phyloP scores from a whole-genome alignment of 768 basidiomycete genomes.

The Tylopilus cervinicoccineus region DNA sequence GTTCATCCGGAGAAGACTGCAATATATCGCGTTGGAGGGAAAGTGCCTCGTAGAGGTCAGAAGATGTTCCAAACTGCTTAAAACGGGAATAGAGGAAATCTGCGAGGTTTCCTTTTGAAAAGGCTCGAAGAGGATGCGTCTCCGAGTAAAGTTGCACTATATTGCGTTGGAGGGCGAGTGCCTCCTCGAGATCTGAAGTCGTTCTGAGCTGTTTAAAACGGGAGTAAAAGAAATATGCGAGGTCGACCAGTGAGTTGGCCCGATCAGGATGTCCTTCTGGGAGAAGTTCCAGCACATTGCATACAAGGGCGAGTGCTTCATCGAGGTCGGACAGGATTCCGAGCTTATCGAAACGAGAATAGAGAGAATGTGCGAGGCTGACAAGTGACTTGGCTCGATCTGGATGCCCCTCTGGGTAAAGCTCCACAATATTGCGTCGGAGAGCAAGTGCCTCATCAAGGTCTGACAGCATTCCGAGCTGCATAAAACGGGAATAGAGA shows the following conservation, averaged over 20 bases:
- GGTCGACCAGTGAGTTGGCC: background rate
- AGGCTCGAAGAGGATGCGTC: background rate
- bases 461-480: background rate
- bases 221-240: too few species aligned
- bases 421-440: background rate
- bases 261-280: background rate
- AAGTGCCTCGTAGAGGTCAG: background rate
- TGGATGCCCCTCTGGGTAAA: slow-evolving; percentile 1
- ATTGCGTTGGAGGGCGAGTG: background rate
- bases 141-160: background rate
- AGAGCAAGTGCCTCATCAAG: slow-evolving; percentile 3
- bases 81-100: background rate
- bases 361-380: background rate
- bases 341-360: background rate
- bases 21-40: background rate
- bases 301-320: background rate
- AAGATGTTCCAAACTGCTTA: background rate
- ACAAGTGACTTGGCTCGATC: background rate
- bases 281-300: background rate
- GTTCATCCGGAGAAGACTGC: background rate
- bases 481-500: background rate
- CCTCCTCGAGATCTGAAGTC: too few species aligned
- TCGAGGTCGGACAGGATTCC: background rate
- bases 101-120: background rate
- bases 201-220: background rate